Conservation (phyloP, 305 asterid species). For the Withania somnifera region DNA sequence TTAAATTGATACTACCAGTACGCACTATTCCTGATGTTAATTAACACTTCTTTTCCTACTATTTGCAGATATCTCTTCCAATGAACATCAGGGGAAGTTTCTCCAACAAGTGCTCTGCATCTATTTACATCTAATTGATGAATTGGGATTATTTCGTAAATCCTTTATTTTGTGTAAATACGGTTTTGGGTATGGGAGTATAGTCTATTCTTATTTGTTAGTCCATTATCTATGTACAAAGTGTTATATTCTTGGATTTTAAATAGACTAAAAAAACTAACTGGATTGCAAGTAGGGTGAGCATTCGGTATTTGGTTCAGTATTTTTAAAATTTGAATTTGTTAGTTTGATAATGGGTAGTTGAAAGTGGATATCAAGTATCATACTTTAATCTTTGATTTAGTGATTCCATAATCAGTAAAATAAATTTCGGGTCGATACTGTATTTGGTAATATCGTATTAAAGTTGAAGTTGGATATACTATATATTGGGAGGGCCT, state of each 20-base stretch:
- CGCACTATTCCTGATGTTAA: not conserved
- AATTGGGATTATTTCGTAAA: not conserved
- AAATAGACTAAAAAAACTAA: not conserved
- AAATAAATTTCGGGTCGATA: no score
- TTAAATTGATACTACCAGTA: not conserved
- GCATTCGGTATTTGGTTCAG: no score
- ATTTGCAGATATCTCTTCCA: conserved; percentile 46
- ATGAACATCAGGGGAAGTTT: conserved; percentile 23
- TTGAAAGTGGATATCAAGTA: no score
- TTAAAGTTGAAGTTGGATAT: no score
- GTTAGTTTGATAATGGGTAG: no score
- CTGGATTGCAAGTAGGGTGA: no score
- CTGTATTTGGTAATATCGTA: no score
- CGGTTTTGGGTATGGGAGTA: not conserved
- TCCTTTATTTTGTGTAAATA: not conserved
- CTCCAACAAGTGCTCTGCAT: conserved; percentile 45
- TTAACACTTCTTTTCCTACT: not conserved
- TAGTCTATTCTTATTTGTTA: not conserved
- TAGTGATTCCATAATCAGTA: no score
- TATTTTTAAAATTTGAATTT: no score
- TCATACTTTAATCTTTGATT: no score
- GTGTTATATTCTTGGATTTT: not conserved
- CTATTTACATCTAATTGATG: conserved; percentile 29
- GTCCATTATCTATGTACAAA: not conserved
- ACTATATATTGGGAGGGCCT: no score